phyloP scores from a whole-genome alignment of 495 filamentous ascomycete species.

The Penicillium cataractarum region DNA sequence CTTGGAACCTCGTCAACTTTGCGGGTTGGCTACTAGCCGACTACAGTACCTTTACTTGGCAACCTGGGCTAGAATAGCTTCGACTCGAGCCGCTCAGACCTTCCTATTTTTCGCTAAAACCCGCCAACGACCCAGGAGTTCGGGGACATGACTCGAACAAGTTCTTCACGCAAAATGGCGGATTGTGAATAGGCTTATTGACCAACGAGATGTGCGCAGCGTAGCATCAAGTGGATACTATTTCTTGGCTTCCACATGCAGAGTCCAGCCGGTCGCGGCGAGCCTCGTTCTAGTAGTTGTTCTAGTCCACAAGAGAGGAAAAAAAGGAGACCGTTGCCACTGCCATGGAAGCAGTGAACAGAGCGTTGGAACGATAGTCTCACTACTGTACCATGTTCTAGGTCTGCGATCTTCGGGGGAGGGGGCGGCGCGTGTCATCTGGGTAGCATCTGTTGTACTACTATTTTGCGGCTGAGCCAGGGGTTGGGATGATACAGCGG shows the following conservation, averaged over 20 bases:
- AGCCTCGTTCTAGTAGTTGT: conserved; percentile 12
- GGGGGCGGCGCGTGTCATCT: neutral
- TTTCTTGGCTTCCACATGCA: conserved; percentile 12
- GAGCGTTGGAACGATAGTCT: conserved; percentile 7
- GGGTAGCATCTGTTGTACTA: neutral
- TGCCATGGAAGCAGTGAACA: conserved; percentile 4
- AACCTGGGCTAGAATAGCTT: neutral
- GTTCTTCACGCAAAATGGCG: conserved; percentile 9
- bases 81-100: conserved; percentile 8
- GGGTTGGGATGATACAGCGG: neutral
- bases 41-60: too few relatives aligned
- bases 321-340: conserved; percentile 14
- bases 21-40: neutral
- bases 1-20: conserved; percentile 1
- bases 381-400: neutral
- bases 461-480: conserved; percentile 4
- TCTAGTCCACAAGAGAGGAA: conserved; percentile 8
- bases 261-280: conserved; percentile 3
- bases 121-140: conserved; percentile 1
- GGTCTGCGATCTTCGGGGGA: neutral
- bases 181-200: neutral
- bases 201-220: conserved; percentile 12
- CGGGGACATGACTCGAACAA: conserved; percentile 21
- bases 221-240: conserved; percentile 9
- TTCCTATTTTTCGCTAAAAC: neutral